Percentiles rank a stretch among this genome's conserved stretches.
Conservation (phyloP, 2,329 filamentous ascomycete species). For the Pseudogymnoascus sp. region DNA sequence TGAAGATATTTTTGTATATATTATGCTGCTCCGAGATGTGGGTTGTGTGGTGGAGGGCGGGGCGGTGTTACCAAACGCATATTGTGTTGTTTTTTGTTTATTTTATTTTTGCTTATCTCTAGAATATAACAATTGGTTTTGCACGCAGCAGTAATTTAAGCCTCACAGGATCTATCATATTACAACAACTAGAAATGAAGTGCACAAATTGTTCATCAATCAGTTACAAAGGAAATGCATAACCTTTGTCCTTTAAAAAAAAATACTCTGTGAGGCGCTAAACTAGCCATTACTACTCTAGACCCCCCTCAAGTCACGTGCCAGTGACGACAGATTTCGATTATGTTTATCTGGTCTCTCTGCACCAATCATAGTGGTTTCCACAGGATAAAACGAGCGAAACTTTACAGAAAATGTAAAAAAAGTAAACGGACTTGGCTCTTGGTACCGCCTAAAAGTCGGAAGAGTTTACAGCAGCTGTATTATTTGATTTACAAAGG, state of each 20-base stretch:
- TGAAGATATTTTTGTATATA: background rate
- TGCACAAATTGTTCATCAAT: background rate
- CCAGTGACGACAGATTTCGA: background rate
- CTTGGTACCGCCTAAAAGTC: background rate
- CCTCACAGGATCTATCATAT: background rate
- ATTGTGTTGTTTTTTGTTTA: background rate
- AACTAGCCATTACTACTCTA: no score
- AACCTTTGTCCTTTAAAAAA: background rate
- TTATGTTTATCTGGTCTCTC: background rate
- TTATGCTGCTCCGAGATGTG: background rate
- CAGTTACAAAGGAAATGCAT: background rate
- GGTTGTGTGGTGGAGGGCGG: background rate
- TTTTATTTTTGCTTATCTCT: background rate
- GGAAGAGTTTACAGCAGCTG: background rate
- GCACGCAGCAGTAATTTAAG: background rate
- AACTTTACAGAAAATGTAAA: conserved; percentile 10
- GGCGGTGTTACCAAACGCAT: no score
- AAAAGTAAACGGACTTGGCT: conserved; percentile 4
- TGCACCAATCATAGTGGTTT: background rate
- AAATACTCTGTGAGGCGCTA: background rate
- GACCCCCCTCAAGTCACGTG: background rate
- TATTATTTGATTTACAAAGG: background rate
- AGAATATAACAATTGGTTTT: background rate
- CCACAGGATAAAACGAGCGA: conserved; percentile 9
- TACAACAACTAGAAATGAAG: background rate